phyloP scores from a whole-genome alignment of 306 rosid species.

The Fragaria ananassa region DNA sequence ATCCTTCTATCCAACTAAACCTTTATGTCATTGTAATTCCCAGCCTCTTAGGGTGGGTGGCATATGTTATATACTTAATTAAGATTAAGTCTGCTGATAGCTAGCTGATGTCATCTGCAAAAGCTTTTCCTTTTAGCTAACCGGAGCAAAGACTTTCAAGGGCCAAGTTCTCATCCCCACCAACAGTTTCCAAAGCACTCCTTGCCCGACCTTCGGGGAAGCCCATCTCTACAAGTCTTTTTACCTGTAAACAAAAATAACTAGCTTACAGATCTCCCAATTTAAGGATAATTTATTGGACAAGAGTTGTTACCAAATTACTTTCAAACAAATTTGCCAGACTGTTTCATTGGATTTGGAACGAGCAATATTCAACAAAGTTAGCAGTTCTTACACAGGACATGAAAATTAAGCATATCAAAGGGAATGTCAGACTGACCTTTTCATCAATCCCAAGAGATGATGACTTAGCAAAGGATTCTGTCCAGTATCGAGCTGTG shows the following conservation, averaged over 20 bases:
- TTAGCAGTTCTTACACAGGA: neutral
- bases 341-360: neutral
- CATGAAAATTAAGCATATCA: constrained; percentile 10
- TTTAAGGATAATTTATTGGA: neutral
- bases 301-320: neutral
- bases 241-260: constrained; percentile 52
- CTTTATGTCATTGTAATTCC: constrained; percentile 21
- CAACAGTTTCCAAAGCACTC: constrained; percentile 77
- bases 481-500: constrained; percentile 98
- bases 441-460: constrained; percentile 82
- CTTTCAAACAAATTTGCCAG: neutral
- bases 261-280: neutral
- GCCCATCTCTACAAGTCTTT: constrained; percentile 90
- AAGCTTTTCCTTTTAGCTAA: constrained; percentile 49
- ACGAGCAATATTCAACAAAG: neutral
- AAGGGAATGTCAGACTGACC: constrained; percentile 36
- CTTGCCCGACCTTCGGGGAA: constrained; percentile 82
- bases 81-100: constrained; percentile 19
- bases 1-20: constrained; percentile 11
- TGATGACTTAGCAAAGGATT: constrained; percentile 78
- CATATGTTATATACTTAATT: constrained; percentile 6
- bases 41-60: constrained; percentile 10
- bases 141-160: constrained; percentile 80
- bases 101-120: constrained; percentile 19
- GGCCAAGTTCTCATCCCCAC: constrained; percentile 94